Base-by-base conservation (phyloP, 2,329 filamentous ascomycete genomes). In the Talaromyces islandicus region DNA sequence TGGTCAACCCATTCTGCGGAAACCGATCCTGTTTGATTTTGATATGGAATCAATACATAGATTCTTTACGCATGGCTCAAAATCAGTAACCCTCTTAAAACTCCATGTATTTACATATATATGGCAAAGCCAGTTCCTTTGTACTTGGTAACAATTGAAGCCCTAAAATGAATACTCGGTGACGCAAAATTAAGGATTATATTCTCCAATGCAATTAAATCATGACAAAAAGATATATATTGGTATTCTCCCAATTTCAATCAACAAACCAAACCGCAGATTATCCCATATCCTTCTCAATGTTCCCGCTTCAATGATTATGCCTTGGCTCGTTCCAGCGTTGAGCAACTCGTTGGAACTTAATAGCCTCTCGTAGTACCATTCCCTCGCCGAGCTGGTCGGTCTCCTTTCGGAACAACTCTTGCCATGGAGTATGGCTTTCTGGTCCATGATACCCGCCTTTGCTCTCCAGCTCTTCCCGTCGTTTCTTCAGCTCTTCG, bases 381-480 rank as follows among this genome's bases (percentile, higher is more conserved):
- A 81, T 80, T 1, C 79, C 80, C 51, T 78, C 75, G 30, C 70
- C 77, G 58, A 81, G 65, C 53, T 79, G 76, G 19, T 74, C 75
- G 0, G 75, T 75, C 64, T 81, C 79, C 19, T 75, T 72, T 3
- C 80, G 70, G 69, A 80, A 81, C 17, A 82, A 71, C 54, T 81
- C 79, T 64, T 82, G 79, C 80, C 80, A 82, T 1, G 79, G 78
- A 4, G 79, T 82, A 60, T 79, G 77, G 63, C 75, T 79, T 56
- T 76, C 71, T 1, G 76, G 74, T 0, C 67, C 64, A 17, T 63
- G 62, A 59, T 78, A 78, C 1, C 77, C 76, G 3, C 76, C 75
- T 11, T 67, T 65, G 0, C 67, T 67, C 14, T 77, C 70, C 6
- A 80, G 65, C 43, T 73, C 71, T 29, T 71, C 65, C 30, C 76